These are phyloP conservation scores for Wickerhamiella pararugosa DNA, from an alignment of 1,139 yeast species.

Conservation along the genomic window DNA sequence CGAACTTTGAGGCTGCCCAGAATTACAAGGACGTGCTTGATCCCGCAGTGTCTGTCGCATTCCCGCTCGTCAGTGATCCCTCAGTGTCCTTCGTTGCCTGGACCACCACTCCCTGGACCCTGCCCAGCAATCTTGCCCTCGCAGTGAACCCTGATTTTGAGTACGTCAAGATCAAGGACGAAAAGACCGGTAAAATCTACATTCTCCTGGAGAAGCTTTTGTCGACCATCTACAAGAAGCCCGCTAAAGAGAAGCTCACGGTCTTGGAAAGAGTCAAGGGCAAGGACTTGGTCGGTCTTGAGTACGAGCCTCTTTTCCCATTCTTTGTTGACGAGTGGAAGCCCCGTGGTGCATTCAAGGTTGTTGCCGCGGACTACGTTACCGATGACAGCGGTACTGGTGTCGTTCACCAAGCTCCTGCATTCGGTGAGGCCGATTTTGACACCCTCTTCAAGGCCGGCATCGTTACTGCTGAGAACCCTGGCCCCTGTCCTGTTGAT, in stretches of 20 bases:
- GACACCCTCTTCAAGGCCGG: constrained; percentile 64
- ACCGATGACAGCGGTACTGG: constrained; percentile 96
- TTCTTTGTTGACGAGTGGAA: constrained; percentile 64
- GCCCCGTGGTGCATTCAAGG: constrained; percentile 58
- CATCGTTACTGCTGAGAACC: constrained; percentile 47
- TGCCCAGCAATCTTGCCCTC: constrained; percentile 84
- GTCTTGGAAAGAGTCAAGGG: constrained; percentile 71
- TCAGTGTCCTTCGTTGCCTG: constrained; percentile 82
- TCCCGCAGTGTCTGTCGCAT: constrained; percentile 90
- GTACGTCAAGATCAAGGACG: constrained; percentile 83
- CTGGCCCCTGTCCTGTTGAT: constrained; percentile 89
- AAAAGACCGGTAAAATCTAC: constrained; percentile 63
- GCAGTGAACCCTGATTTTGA: constrained; percentile 87
- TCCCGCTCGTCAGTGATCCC: constrained; percentile 67
- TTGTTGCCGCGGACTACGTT: constrained; percentile 70
- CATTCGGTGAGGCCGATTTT: constrained; percentile 98
- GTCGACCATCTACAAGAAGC: constrained; percentile 80
- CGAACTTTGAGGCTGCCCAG: constrained; percentile 96
- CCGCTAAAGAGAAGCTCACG: constrained; percentile 76
- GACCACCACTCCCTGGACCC: constrained; percentile 99
- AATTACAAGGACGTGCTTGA: constrained; percentile 94
- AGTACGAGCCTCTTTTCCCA: constrained; percentile 70
- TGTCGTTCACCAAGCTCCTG: constrained; percentile 96
- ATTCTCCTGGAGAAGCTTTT: constrained; percentile 72
- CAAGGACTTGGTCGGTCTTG: constrained; percentile 57